phyloP scores from a whole-genome alignment of 73 alveolate species.

The Paramecium octaurelia region DNA sequence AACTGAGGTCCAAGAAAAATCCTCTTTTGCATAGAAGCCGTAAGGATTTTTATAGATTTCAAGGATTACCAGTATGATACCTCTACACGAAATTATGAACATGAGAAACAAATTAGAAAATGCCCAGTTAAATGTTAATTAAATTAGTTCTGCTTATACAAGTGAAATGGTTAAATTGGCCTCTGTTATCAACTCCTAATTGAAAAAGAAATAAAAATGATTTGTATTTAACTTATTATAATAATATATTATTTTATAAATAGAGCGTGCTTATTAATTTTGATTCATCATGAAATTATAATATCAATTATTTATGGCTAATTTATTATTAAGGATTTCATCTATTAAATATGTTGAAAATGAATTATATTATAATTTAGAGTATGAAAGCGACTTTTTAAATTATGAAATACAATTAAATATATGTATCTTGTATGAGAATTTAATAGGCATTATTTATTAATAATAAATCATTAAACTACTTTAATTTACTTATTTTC shows the following conservation, averaged over 20 bases:
- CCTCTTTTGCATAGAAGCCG: not conserved
- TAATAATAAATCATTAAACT: not conserved
- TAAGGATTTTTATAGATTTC: not conserved
- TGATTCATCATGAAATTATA: not conserved
- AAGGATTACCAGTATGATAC: not conserved
- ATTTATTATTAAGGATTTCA: not conserved
- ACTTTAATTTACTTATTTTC: not conserved
- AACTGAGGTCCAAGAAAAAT: not conserved
- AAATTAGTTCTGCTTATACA: constrained; percentile 2
- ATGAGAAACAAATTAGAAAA: not conserved
- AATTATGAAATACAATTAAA: not conserved
- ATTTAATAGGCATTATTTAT: not conserved
- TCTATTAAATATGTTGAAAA: not conserved
- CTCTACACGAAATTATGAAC: constrained; percentile 35
- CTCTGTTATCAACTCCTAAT: not conserved
- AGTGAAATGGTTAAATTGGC: constrained; percentile 45
- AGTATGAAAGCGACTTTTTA: not conserved
- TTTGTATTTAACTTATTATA: not conserved
- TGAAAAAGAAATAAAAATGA: constrained; percentile 12
- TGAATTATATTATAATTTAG: not conserved
- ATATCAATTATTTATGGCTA: not conserved
- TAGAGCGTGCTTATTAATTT: not conserved
- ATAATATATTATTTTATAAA: not conserved
- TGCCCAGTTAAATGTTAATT: not conserved
- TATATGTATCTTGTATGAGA: not conserved